Evolutionary conservation across 2,329 filamentous ascomycete genomes (phyloP), one percentile per base, ranked within the genome.

Genomic region (Reticulascus tulasneorum): DNA sequence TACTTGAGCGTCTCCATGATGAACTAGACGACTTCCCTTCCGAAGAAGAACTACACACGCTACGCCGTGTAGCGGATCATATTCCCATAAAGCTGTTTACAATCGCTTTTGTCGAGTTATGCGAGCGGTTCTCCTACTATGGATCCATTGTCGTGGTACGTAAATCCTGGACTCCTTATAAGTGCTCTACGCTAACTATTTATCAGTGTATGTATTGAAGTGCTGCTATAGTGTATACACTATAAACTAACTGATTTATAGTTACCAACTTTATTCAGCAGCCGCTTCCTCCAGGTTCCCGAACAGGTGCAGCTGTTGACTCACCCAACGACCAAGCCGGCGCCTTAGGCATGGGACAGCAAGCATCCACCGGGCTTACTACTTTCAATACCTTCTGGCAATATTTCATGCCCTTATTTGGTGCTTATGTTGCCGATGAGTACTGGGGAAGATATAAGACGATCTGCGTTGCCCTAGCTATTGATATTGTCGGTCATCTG

Each of bases 51-150:
- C 43, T 77, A 30, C 48, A 43, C 9, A 73, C 68, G 2, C 62
- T 81, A 12, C 67, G 66, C 19, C 73, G 75, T 44, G 66, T 80
- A 1, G 60, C 75, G 9, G 75, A 72, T 47, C 67, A 67, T 48
- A 73, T 86, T 17, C 78, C 77, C 2, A 69, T 70, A 60, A 71
- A 66, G 23, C 64, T 78, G 9, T 83, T 75, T 51, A 79, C 75
- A 20, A 73, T 86, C 42, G 79, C 77, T 3, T 77, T 85, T 39
- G 69, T 85, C 27, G 82, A 86, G 55, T 55, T 86, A 19, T 84
- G 79, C 57, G 83, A 87, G 59, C 77, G 83, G 22, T 85, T 85
- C 58, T 81, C 77, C 4, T 87, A 84, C 66, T 86, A 86, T 48
- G 83, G 83, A 22, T 77, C 75, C 6, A 75, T 73, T 9, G 71